Evolutionary conservation across 164 flowering plant genomes (phyloP), one percentile per base, ranked within the genome.

Genomic region (Vitis riparia): DNA sequence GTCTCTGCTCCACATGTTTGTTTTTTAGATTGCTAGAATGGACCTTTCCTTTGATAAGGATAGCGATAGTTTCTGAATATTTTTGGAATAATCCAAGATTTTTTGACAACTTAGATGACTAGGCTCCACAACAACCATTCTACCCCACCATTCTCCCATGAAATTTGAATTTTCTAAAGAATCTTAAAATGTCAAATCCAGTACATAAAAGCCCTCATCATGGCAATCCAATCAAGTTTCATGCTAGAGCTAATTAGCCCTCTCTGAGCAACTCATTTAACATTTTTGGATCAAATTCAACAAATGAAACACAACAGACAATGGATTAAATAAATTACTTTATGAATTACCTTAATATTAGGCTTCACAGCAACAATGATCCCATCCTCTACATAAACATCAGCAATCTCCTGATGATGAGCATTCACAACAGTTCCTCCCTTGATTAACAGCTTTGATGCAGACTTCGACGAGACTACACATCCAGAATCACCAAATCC

Each of bases 401-500:
- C 98, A 60, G 98, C 97, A 67, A 87, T 64, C 79, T 93, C 86
- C 73, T 83, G 87, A 64, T 82, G 89, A 62, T 93, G 93, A 71
- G 99, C 97, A 77, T 96, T 96, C 8, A 96, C 99, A 53, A 96
- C 97, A 8, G 87, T 96, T 51, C 99, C 99, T 51, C 98, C 99
- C 68, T 85, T 92, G 12, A 96, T 89, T 88, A 96, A 77, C 10
- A 96, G 63, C 90, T 89, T 93, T 30, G 91, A 66, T 16, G 86
- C 66, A 3, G 87, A 73, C 2, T 80, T 60, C 1, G 83, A 55
- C 14, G 68, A 64, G 68, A 71, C 37, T 29, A 86, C 83, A 75
- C 93, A 85, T 16, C 68, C 70, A 16, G 81, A 67, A 37, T 82
- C 85, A 49, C 81, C 84, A 60, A 73, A 79, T 62, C 76, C 87